Conservation (phyloP, 768 basidiomycete species). For the Naganishia vaughanmartiniae region DNA sequence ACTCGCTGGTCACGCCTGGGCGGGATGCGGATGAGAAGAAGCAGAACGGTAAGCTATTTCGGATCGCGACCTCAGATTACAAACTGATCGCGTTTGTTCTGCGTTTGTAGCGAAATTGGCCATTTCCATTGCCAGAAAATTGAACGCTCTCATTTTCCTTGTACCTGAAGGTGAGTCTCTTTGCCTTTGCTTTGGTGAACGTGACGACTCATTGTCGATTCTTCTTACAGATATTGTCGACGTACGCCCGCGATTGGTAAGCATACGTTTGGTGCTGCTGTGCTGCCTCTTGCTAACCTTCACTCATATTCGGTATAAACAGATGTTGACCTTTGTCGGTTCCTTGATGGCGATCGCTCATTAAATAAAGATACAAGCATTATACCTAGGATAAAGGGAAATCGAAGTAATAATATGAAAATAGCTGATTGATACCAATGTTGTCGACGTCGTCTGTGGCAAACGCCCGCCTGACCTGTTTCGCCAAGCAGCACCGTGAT, state of each 20-base stretch:
- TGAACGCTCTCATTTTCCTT: conserved; percentile 91
- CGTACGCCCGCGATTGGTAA: conserved; percentile 79
- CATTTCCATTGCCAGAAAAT: conserved; percentile 97
- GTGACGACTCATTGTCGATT: neutral
- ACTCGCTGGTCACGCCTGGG: conserved; percentile 62
- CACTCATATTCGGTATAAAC: neutral
- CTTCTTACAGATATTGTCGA: conserved; percentile 68
- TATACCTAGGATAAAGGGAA: conserved; percentile 31
- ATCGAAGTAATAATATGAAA: conserved; percentile 5
- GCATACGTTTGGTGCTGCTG: conserved; percentile 38
- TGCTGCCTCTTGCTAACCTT: no score
- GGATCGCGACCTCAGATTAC: neutral
- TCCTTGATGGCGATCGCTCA: conserved; percentile 65
- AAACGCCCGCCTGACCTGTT: neutral
- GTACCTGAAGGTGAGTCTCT: conserved; percentile 70
- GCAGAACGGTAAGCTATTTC: conserved; percentile 71
- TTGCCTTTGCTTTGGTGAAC: conserved; percentile 43
- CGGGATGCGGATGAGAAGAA: conserved; percentile 80
- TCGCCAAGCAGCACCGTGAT: neutral
- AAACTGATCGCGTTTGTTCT: conserved; percentile 26
- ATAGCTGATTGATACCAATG: conserved; percentile 24
- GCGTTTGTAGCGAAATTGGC: conserved; percentile 75
- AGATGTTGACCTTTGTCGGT: conserved; percentile 95
- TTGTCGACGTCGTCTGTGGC: neutral
- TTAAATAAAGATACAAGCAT: conserved; percentile 6